These are phyloP conservation scores for Onygena corvina DNA, from an alignment of 2,329 filamentous ascomycete species.

Conservation along the genomic window DNA sequence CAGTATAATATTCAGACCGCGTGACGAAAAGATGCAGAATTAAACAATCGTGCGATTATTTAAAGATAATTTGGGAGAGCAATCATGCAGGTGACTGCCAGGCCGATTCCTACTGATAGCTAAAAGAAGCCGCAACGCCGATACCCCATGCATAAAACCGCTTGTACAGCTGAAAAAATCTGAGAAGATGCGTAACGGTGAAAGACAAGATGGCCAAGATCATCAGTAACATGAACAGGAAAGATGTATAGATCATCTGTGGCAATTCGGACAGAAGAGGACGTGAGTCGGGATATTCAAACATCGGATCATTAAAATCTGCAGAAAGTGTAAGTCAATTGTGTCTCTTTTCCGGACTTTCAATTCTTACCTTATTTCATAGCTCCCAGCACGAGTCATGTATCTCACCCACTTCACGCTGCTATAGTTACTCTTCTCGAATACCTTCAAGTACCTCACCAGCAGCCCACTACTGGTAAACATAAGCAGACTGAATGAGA, in stretches of 20 bases:
- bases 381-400: conserved; percentile 95
- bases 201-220: background rate
- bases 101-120: background rate
- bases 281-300: background rate
- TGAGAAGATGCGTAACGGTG: background rate
- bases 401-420: conserved; percentile 99
- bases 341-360: background rate
- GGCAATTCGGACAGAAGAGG: background rate
- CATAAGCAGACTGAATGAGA: conserved; percentile 93
- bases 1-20: background rate
- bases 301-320: background rate
- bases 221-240: background rate
- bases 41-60: background rate
- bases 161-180: background rate
- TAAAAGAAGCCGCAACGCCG: background rate
- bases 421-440: conserved; percentile 98
- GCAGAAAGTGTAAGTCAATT: background rate
- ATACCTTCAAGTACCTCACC: conserved; percentile 93
- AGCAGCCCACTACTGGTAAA: conserved; percentile 90
- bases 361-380: conserved; percentile 67
- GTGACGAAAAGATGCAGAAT: background rate
- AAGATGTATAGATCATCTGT: background rate
- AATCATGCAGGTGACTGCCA: background rate
- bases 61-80: background rate
- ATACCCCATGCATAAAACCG: conserved; percentile 1